Evolutionary conservation across 345 rosid genomes (phyloP), one percentile per base, ranked within the genome.

Genomic region (Rhizophora apiculata): DNA sequence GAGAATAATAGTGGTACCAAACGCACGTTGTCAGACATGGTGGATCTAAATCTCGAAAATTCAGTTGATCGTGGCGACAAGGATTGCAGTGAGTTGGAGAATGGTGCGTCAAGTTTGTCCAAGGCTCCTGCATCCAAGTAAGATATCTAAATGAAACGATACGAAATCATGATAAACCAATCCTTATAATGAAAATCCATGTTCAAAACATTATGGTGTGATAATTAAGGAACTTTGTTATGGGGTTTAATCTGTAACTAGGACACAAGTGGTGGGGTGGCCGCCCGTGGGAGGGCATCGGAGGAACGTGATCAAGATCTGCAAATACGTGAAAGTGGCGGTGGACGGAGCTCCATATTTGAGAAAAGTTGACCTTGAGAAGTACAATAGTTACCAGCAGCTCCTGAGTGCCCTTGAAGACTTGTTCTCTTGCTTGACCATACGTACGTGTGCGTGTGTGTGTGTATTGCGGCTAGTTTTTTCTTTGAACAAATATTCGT

Each of bases 311-410:
- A 70, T 68, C 63, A 76, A 60, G 76, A 83, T 68, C 67, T 63
- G 82, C 60, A 87, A 86, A 31, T 86, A 75, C 65, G 93, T 90
- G 52, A 90, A 90, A 80, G 91, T 90, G 73, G 87, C 87, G 1
- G 86, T 85, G 46, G 93, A 90, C 26, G 93, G 96, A 64, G 91
- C 90, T 65, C 91, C 89, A 0, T 88, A 84, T 74, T 72, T 88
- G 54, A 79, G 96, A 49, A 90, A 90, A 60, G 87, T 83, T n/a
- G 91, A 90, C 81, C 82, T 90, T 13, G 82, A 76, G 73, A 74
- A 64, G 62, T 84, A 85, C 70, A 62, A 63, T 43, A 69, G 84
- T 34, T 88, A 88, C 64, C 72, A 71, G 21, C 77, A 86, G 26
- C 86, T 88, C 1, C 60, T 84, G 67, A 32, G 31, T 26, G 86